phyloP scores from a whole-genome alignment of 345 rosid species.

The Psidium friedrichsthalianum region DNA sequence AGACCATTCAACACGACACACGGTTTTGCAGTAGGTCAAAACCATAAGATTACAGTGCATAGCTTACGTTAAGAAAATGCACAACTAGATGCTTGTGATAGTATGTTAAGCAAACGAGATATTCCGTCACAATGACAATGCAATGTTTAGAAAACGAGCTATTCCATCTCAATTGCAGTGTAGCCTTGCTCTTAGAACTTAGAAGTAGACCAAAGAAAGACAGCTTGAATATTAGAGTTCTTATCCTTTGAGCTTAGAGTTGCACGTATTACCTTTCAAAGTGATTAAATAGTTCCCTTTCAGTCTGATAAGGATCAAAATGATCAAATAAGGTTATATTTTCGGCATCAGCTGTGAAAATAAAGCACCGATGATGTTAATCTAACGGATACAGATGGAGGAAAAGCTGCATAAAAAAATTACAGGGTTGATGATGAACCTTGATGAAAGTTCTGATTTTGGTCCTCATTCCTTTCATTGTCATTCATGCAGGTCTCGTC shows the following conservation, averaged over 20 bases:
- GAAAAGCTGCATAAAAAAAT: background rate
- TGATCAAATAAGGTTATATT: slow-evolving; percentile 60
- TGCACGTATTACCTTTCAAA: slow-evolving; percentile 45
- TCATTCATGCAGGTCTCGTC: slow-evolving; percentile 27
- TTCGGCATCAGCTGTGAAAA: slow-evolving; percentile 51
- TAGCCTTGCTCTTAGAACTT: background rate
- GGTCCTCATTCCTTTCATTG: slow-evolving; percentile 28
- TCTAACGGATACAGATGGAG: background rate
- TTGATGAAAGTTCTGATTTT: slow-evolving; percentile 47
- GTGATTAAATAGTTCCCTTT: slow-evolving; percentile 32
- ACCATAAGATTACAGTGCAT: background rate
- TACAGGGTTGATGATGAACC: slow-evolving; percentile 23
- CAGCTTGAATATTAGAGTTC: background rate
- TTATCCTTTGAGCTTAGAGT: background rate
- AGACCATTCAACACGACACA: background rate
- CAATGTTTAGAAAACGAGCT: background rate
- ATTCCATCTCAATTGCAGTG: background rate
- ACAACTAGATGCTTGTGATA: background rate
- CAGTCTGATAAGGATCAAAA: slow-evolving; percentile 42
- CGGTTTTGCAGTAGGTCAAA: background rate
- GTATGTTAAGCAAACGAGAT: background rate
- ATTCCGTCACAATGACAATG: background rate
- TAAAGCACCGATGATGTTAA: slow-evolving; percentile 4
- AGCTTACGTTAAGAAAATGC: background rate
- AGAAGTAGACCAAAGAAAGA: background rate